phyloP scores from a whole-genome alignment of 1,139 yeast species.

The Magnusiomyces fungicola region DNA sequence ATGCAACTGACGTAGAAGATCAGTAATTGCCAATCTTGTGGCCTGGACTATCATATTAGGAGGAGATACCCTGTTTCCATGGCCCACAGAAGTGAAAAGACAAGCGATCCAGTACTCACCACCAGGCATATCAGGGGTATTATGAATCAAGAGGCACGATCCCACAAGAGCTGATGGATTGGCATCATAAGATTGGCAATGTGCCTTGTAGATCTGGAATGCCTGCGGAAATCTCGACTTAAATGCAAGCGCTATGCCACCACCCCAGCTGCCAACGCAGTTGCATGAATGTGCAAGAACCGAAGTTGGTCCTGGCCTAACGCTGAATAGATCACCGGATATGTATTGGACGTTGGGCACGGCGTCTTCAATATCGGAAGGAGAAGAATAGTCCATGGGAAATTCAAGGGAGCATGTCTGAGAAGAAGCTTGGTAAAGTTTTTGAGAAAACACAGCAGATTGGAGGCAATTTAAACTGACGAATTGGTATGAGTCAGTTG shows the following conservation, averaged over 20 bases:
- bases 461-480: no score
- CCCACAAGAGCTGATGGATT: slow-evolving; percentile 41
- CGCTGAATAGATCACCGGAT: slow-evolving; percentile 52
- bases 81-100: slow-evolving; percentile 45
- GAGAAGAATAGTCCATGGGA: neutral
- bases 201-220: slow-evolving; percentile 40
- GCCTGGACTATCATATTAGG: slow-evolving; percentile 39
- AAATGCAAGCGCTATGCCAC: slow-evolving; percentile 63
- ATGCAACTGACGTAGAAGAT: slow-evolving; percentile 39
- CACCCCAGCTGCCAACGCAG: slow-evolving; percentile 77
- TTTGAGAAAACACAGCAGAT: no score
- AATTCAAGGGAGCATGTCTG: no score
- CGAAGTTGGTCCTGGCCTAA: slow-evolving; percentile 29
- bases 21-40: slow-evolving; percentile 44
- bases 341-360: slow-evolving; percentile 38
- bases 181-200: slow-evolving; percentile 37
- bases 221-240: slow-evolving; percentile 45
- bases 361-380: neutral
- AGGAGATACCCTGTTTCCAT: slow-evolving; percentile 35
- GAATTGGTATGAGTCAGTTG: no score
- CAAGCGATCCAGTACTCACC: slow-evolving; percentile 46
- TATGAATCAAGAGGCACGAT: slow-evolving; percentile 42
- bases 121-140: slow-evolving; percentile 28
- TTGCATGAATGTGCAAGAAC: slow-evolving; percentile 72
- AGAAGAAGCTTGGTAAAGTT: no score